These are phyloP conservation scores for Coemansia sp. DNA, from an alignment of 192 early-diverging fungal species.

Conservation along the genomic window DNA sequence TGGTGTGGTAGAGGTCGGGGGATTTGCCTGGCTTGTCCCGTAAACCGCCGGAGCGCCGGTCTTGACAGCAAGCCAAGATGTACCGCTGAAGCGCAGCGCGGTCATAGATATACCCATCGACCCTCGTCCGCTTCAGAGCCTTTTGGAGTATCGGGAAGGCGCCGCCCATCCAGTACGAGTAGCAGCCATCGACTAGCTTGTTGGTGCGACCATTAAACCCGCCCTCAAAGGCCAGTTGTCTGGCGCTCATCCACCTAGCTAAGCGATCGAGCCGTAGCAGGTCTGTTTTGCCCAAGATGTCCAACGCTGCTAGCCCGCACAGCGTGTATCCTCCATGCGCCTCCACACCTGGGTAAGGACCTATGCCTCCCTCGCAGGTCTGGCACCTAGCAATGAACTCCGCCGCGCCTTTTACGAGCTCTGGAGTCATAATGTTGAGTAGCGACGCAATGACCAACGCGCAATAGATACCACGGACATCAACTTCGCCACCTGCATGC, in stretches of 20 bases:
- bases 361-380: constrained; percentile 93
- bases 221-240: constrained; percentile 91
- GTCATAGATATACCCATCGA: constrained; percentile 46
- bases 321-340: constrained; percentile 96
- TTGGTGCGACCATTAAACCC: constrained; percentile 96
- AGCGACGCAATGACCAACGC: constrained; percentile 74
- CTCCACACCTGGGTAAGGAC: constrained; percentile 76
- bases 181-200: constrained; percentile 98
- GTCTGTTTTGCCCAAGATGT: constrained; percentile 67
- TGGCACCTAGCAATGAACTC: constrained; percentile 80
- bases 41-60: constrained; percentile 65
- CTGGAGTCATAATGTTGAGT: constrained; percentile 80
- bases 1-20: constrained; percentile 93
- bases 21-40: constrained; percentile 91
- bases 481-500: constrained; percentile 91
- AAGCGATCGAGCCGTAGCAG: constrained; percentile 63
- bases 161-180: constrained; percentile 94
- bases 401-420: constrained; percentile 61
- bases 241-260: constrained; percentile 64
- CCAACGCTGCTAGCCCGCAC: constrained; percentile 86
- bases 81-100: constrained; percentile 81
- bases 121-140: constrained; percentile 55
- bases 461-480: constrained; percentile 89
- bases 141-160: constrained; percentile 63
- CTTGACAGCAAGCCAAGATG: constrained; percentile 83